Percentiles rank a stretch among this genome's conserved stretches.
Evolutionary conservation across 31 red algal species (phyloP).

Genomic region (Endocladia muricata): DNA sequence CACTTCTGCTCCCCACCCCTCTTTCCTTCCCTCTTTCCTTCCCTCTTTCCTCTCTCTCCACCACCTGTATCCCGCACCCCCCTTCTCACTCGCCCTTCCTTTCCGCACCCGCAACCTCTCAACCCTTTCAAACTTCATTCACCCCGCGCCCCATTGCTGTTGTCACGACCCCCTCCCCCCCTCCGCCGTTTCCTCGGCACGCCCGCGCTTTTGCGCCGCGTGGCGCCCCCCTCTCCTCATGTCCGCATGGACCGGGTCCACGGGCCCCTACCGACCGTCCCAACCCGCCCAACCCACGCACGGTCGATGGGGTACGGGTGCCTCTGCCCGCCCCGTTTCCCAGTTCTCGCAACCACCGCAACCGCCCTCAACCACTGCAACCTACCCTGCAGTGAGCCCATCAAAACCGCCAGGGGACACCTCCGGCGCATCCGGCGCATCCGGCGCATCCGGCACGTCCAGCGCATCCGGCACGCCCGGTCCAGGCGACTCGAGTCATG

Average conservation of each 20-base stretch:
- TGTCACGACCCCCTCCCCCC: neutral
- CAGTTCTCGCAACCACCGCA: neutral
- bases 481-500: neutral
- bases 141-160: neutral
- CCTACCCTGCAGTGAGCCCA: neutral
- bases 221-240: neutral
- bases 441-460: no score
- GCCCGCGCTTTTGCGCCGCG: neutral
- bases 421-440: no score
- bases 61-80: neutral
- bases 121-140: neutral
- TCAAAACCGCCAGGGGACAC: no score
- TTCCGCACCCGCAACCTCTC: no score
- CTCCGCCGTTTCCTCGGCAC: neutral
- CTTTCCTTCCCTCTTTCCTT: neutral
- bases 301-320: neutral
- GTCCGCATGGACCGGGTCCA: neutral
- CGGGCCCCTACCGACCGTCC: neutral
- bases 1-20: neutral
- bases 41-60: neutral
- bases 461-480: neutral
- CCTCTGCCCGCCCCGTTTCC: neutral
- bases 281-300: neutral
- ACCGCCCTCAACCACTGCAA: neutral
- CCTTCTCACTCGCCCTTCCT: neutral